These are phyloP conservation scores for Cotoneaster glaucophyllus DNA, from an alignment of 306 rosid genomes.

Conservation along the genomic window DNA sequence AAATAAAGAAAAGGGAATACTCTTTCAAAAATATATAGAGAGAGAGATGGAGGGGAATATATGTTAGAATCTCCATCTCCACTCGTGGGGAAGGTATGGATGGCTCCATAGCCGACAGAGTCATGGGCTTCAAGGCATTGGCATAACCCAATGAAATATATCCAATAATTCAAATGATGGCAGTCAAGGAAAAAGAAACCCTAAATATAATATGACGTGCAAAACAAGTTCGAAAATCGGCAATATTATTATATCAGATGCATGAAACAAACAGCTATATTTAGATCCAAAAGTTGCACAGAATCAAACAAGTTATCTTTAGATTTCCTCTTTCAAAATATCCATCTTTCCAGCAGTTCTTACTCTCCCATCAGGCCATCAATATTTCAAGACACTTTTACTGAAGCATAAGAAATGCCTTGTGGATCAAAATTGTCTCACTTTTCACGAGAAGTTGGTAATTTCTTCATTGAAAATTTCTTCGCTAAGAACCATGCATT, in stretches of 20 bases:
- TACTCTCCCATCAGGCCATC: neutral
- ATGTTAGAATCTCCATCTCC: no score
- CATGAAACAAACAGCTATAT: neutral
- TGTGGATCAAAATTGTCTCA: no score
- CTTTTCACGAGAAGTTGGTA: no score
- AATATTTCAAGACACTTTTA: slow-evolving; percentile 19
- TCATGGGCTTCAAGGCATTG: neutral
- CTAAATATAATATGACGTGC: neutral
- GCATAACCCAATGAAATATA: neutral
- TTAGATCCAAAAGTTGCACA: neutral
- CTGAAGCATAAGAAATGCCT: slow-evolving; percentile 13
- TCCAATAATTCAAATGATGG: neutral
- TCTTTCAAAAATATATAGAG: no score
- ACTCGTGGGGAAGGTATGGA: neutral
- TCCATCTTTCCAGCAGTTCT: slow-evolving; percentile 9
- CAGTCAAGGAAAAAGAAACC: neutral
- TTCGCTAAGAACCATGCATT: no score
- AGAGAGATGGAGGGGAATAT: no score
- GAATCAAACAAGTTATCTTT: slow-evolving; percentile 11
- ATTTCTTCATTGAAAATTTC: no score
- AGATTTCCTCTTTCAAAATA: neutral
- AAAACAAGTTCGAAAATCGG: neutral
- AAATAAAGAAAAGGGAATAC: no score
- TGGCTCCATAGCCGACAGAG: neutral
- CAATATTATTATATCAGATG: neutral